Evolutionary conservation across 2,329 filamentous ascomycete species (phyloP), one percentile per base, ranked within the genome.

Genomic region (Epichloe brachyelytri): DNA sequence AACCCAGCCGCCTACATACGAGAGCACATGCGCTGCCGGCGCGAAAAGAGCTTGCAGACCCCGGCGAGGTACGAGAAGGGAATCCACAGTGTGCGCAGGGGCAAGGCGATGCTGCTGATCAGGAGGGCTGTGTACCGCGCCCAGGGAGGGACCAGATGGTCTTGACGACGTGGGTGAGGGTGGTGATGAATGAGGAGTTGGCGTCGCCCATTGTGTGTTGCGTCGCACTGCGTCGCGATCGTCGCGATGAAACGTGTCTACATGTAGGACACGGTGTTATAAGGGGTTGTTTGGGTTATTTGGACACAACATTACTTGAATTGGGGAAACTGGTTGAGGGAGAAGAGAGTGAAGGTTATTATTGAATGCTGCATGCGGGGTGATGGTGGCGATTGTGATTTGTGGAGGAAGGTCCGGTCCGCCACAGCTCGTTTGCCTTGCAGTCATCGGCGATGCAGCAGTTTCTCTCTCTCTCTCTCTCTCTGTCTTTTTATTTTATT

Each of bases 71-170:
- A 50, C 11, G 48, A 50, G 14, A 53, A 30, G 5, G 51, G 51
- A n/a, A 34, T 19, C 48, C 48, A 53, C 17, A 47, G 39, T n/a
- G 40, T n/a, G 30, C 44, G 48, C 12, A 53, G 22, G 14, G 51
- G 51, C 17, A 50, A 38, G 4, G 44, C 4, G 30, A 53, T 15
- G 47, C 64, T 37, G 48, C 51, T 54, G 33, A n/a, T 57, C 47
- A 64, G 30, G 17, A 52, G 53, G 34, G 55, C 56, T 46, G 62
- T 47, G 57, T 57, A 51, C 14, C 56, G 54, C 30, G 59, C 51
- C 60, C 64, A 67, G 46, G 59, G 52, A 69, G 56, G 47, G 55
- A 58, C 52, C 57, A 48, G 52, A 62, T n/a, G 50, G 59, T 57
- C 50, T 56, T 53, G 44, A 63, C 56, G 55, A 63, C 37, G 52